phyloP scores from a whole-genome alignment of 108 stramenopile genomes.

The Nitzschia putrida region DNA sequence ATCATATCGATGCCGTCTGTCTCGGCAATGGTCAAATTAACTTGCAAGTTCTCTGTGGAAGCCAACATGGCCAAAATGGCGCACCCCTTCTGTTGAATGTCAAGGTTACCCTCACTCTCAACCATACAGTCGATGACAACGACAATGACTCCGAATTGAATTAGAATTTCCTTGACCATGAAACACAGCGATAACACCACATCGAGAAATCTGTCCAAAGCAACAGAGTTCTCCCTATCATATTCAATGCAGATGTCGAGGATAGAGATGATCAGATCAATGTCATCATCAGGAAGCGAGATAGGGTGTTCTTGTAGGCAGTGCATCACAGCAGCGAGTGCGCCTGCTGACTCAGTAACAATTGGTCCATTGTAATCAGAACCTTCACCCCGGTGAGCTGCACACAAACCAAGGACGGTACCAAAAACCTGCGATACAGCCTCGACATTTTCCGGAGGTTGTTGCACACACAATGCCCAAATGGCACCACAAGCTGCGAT shows the following conservation, averaged over 20 bases:
- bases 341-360: conserved; percentile 28
- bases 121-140: conserved; percentile 52
- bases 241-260: conserved; percentile 30
- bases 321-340: conserved; percentile 25
- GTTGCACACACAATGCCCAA: conserved; percentile 35
- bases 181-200: conserved; percentile 28
- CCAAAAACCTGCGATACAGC: conserved; percentile 4
- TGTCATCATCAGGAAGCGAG: conserved; percentile 25
- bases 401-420: conserved; percentile 25
- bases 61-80: conserved; percentile 43
- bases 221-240: conserved; percentile 15
- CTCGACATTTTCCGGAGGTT: conserved; percentile 1
- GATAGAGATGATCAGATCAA: conserved; percentile 39
- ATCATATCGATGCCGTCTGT: conserved; percentile 54
- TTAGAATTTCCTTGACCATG: conserved; percentile 24
- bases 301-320: conserved; percentile 23
- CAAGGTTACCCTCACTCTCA: conserved; percentile 25
- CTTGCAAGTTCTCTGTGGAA: conserved; percentile 48
- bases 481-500: conserved; percentile 32
- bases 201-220: conserved; percentile 35
- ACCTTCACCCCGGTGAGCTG: conserved; percentile 15
- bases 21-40: conserved; percentile 45
- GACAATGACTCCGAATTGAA: conserved; percentile 48
- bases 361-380: conserved; percentile 12
- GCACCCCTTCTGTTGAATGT: conserved; percentile 42